These are phyloP conservation scores for Backusella psychrophila DNA, from an alignment of 192 early-diverging fungal genomes.

Conservation along the genomic window DNA sequence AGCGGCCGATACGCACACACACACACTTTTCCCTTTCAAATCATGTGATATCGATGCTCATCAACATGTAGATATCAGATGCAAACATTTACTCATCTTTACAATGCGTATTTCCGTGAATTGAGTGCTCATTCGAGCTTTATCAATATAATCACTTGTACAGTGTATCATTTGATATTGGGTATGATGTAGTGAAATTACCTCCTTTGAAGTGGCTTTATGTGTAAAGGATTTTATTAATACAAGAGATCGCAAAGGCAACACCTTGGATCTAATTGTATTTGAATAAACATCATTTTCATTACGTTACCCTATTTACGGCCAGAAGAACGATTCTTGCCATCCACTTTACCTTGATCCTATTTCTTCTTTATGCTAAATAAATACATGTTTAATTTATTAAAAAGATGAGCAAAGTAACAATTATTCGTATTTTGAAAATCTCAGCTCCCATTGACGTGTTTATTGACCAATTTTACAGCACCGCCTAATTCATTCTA, in stretches of 20 bases:
- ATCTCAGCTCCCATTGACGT: not conserved
- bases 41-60: not conserved
- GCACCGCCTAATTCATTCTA: not conserved
- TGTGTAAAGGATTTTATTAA: not conserved
- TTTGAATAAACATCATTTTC: not conserved
- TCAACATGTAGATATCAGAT: not conserved
- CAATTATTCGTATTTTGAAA: not conserved
- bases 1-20: not conserved
- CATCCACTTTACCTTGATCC: not conserved
- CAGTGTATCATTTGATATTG: not conserved
- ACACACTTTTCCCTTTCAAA: not conserved
- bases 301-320: no score
- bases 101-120: not conserved
- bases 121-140: not conserved
- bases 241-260: not conserved
- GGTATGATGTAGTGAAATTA: not conserved
- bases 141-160: not conserved
- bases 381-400: no score
- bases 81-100: not conserved
- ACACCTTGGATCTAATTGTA: not conserved
- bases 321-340: not conserved
- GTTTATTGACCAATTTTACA: not conserved
- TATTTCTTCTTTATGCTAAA: not conserved
- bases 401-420: no score
- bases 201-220: not conserved